Base-by-base conservation (phyloP, 306 rosid species). In the Abrus pulchellus region DNA sequence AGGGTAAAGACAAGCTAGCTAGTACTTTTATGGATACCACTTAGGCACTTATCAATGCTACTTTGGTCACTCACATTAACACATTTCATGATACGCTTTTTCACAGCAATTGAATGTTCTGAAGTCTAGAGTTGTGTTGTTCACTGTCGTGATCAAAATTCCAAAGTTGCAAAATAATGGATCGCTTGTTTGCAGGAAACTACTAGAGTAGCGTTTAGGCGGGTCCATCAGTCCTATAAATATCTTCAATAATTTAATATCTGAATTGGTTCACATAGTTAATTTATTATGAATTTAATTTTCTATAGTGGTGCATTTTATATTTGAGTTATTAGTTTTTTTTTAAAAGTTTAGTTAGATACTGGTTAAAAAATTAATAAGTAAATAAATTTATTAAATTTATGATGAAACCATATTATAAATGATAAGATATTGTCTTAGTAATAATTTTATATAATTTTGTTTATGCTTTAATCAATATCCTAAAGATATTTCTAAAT, bases 41-140 rank as follows among this genome's bases (percentile, higher is more conserved):
- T 32, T 10, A 32, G 7, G 49, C 13, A n/a, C 13, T 66, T 57
- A 70, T 38, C 4, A 44, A 40, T 52, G 57, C n/a, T 69, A 68
- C 27, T 3, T 80, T 75, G 75, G 75, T 57, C 72, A 45, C 33
- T 47, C 65, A 28, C 59, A 76, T 68, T 71, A 27, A 34, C 65
- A 28, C 59, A 76, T 68, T 71, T 67, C 75, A 82, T 72, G 78
- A 63, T 27, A 64, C 59, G 59, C 82, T 62, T 74, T 65, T 79
- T 62, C 63, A 70, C 83, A 67, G 83, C 86, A 75, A 69, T 79
- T 48, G 72, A 75, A 79, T 83, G 83, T 79, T 64, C 49, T 82
- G 13, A 74, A 69, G 27, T 50, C 65, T 71, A 67, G 32, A 68
- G 59, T 32, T 68, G 74, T 44, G 43, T 55, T 74, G 45, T 67